Conservation (phyloP, 108 stramenopile genomes). For the Cyclotella choctawhatcheeana region DNA sequence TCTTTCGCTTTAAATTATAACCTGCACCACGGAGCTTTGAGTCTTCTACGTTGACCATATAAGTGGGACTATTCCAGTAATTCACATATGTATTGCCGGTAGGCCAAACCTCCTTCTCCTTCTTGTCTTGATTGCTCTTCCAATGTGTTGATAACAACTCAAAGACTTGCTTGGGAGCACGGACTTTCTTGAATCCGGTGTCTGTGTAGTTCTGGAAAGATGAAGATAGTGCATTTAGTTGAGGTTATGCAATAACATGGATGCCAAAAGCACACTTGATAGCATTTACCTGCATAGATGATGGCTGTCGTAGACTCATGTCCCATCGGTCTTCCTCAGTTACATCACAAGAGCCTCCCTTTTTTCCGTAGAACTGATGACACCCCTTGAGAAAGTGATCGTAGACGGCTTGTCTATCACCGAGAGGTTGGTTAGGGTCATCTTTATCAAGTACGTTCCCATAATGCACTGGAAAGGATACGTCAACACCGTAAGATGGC, state of each 20-base stretch:
- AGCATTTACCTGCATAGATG: slow-evolving; percentile 67
- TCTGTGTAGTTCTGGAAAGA: slow-evolving; percentile 66
- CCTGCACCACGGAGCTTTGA: slow-evolving; percentile 69
- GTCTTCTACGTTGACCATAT: slow-evolving; percentile 85
- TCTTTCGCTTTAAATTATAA: slow-evolving; percentile 56
- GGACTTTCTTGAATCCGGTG: slow-evolving; percentile 82
- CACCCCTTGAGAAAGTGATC: slow-evolving; percentile 84
- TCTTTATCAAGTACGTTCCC: slow-evolving; percentile 20
- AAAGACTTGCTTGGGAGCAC: slow-evolving; percentile 62
- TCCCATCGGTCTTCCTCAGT: slow-evolving; percentile 70
- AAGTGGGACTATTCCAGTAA: slow-evolving; percentile 78
- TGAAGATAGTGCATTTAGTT: background rate
- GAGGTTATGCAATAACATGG: background rate
- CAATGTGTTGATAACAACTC: slow-evolving; percentile 66
- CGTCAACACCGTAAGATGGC: slow-evolving; percentile 74
- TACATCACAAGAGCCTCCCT: slow-evolving; percentile 56
- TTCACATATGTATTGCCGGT: slow-evolving; percentile 78
- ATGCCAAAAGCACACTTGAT: slow-evolving; percentile 1
- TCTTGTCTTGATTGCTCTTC: slow-evolving; percentile 60
- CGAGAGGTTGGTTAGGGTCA: slow-evolving; percentile 44
- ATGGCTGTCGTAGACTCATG: slow-evolving; percentile 81
- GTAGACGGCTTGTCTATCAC: slow-evolving; percentile 64
- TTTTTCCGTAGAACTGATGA: slow-evolving; percentile 52
- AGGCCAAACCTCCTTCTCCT: slow-evolving; percentile 69
- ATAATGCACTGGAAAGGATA: slow-evolving; percentile 83